Percentiles rank a stretch among this genome's conserved stretches.
These are phyloP conservation scores for Ophiostoma novo-ulmi DNA, from an alignment of 2,329 filamentous ascomycete genomes.

Conservation along the genomic window DNA sequence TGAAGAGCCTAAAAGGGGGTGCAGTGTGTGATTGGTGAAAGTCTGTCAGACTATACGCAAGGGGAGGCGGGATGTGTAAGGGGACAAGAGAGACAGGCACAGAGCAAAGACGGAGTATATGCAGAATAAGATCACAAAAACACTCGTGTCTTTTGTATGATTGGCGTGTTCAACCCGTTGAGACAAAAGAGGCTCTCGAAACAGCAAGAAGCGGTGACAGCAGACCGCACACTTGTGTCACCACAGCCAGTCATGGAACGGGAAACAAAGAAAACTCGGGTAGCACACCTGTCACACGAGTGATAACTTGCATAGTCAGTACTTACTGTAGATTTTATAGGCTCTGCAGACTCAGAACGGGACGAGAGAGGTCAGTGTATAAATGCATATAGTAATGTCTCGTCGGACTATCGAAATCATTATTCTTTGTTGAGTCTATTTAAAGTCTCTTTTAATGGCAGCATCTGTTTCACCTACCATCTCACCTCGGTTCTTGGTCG, in stretches of 20 bases:
- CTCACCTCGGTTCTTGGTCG: background rate
- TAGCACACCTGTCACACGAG: background rate
- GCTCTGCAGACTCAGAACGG: background rate
- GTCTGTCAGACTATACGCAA: background rate
- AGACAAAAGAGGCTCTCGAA: constrained; percentile 13
- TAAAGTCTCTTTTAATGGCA: background rate
- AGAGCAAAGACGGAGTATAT: background rate
- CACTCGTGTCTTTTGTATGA: background rate
- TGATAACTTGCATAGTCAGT: background rate
- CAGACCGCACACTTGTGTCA: constrained; percentile 7
- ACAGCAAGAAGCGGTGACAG: constrained; percentile 10
- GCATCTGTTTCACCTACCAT: background rate
- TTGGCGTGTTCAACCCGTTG: background rate
- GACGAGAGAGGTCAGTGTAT: background rate
- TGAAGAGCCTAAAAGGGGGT: background rate
- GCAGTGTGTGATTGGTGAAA: background rate
- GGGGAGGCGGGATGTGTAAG: background rate
- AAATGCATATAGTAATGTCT: background rate
- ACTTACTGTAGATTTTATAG: no score
- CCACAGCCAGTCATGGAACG: background rate
- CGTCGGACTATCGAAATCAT: background rate
- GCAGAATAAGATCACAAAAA: background rate
- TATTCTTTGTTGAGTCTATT: background rate
- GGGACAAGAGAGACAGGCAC: background rate
- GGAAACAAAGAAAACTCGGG: constrained; percentile 1